Evolutionary conservation across 495 filamentous ascomycete species (phyloP).

Genomic region (Parachaetomium inaequale): DNA sequence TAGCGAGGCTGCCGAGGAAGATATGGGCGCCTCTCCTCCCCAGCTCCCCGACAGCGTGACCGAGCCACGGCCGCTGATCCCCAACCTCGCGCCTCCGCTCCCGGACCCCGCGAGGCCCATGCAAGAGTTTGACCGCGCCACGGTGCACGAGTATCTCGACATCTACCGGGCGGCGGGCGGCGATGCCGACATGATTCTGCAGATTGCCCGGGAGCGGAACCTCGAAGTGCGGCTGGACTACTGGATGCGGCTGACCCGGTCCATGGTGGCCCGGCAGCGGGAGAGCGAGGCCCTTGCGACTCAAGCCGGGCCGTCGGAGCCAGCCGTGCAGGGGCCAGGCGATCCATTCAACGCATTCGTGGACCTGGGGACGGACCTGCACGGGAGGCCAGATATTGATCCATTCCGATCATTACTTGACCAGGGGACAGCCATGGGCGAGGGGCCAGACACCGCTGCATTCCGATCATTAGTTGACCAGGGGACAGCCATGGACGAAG

Average conservation of each 20-base stretch:
- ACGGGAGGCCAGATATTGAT: too few species aligned
- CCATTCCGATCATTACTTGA: too few species aligned
- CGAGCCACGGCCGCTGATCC: background rate
- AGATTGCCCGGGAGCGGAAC: conserved; percentile 60
- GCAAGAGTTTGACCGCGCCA: conserved; percentile 12
- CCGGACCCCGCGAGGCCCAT: background rate
- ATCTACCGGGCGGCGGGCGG: conserved; percentile 55
- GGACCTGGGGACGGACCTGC: too few species aligned
- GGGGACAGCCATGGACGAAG: too few species aligned
- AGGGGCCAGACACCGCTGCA: too few species aligned
- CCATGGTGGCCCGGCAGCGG: conserved; percentile 25
- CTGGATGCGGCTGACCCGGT: conserved; percentile 41
- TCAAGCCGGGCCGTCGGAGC: too few species aligned
- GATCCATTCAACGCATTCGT: too few species aligned
- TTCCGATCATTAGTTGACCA: too few species aligned
- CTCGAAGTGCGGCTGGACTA: conserved; percentile 54
- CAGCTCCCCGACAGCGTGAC: background rate
- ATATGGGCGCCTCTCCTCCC: background rate
- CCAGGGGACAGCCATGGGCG: too few species aligned
- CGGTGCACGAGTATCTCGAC: conserved; percentile 46
- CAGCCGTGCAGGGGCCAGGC: too few species aligned
- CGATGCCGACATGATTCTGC: conserved; percentile 55
- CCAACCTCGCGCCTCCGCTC: background rate
- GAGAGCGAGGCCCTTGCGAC: background rate
- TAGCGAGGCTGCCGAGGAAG: background rate